These are phyloP conservation scores for Xylaria polymorpha DNA, from an alignment of 2,329 filamentous ascomycete genomes.

Conservation along the genomic window DNA sequence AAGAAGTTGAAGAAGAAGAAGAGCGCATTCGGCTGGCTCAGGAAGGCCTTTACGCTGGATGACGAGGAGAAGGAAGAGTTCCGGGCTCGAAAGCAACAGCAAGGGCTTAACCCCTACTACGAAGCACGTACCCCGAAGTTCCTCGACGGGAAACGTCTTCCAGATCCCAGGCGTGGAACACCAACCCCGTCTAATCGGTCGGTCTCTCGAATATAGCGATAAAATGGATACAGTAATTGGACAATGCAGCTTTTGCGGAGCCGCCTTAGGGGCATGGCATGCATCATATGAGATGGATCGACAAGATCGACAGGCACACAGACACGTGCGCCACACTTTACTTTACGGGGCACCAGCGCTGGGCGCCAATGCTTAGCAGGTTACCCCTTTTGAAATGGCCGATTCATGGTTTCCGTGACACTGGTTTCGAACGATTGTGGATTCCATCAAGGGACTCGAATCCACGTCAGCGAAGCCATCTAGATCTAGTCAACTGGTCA, in stretches of 20 bases:
- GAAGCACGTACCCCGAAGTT: constrained; percentile 64
- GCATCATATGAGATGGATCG: constrained; percentile 20
- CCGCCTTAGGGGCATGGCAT: constrained; percentile 3
- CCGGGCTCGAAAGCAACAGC: constrained; percentile 64
- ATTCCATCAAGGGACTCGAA: neutral
- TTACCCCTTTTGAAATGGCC: neutral
- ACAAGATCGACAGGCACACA: constrained; percentile 26
- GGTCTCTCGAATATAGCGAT: constrained; percentile 31
- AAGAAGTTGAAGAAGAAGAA: constrained; percentile 68
- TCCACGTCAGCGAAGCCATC: neutral
- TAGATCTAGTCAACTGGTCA: neutral
- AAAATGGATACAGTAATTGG: neutral
- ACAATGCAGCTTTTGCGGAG: constrained; percentile 9
- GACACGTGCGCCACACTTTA: neutral
- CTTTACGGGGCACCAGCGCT: constrained; percentile 5
- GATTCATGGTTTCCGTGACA: neutral
- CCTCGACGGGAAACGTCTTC: constrained; percentile 64
- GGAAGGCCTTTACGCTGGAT: constrained; percentile 74
- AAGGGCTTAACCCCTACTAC: constrained; percentile 61
- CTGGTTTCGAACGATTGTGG: neutral
- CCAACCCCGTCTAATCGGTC: constrained; percentile 23
- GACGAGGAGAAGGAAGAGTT: constrained; percentile 72
- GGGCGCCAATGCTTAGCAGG: constrained; percentile 5
- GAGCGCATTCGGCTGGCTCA: constrained; percentile 75
- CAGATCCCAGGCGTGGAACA: constrained; percentile 39